Conservation (phyloP, 2,329 filamentous ascomycete species). For the Fusarium albosuccineum region DNA sequence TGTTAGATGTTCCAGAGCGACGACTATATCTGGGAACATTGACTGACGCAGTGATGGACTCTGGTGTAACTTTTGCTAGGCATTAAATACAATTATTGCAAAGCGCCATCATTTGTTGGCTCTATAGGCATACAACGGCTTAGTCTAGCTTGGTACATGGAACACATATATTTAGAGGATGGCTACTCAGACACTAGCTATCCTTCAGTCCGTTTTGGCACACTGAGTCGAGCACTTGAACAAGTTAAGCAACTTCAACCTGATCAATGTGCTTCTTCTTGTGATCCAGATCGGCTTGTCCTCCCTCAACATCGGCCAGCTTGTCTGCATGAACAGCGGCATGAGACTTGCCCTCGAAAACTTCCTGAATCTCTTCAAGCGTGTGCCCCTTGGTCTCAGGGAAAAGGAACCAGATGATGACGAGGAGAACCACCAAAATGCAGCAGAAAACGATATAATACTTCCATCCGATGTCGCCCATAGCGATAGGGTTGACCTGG, state of each 20-base stretch:
- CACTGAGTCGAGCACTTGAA: too few relatives aligned
- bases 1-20: too few relatives aligned
- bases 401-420: constrained; percentile 54
- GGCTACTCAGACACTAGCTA: too few relatives aligned
- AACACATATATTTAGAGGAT: too few relatives aligned
- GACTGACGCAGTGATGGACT: too few relatives aligned
- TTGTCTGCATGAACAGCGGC: constrained; percentile 9
- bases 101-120: too few relatives aligned
- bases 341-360: constrained; percentile 45
- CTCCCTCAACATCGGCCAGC: constrained; percentile 27
- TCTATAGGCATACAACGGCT: too few relatives aligned
- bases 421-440: constrained; percentile 49
- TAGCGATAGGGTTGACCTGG: constrained; percentile 57
- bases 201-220: too few relatives aligned
- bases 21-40: too few relatives aligned
- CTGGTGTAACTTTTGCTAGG: too few relatives aligned
- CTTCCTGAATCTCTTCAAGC: constrained; percentile 48
- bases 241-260: constrained; percentile 27
- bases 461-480: constrained; percentile 54
- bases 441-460: constrained; percentile 57
- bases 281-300: constrained; percentile 1
- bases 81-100: too few relatives aligned
- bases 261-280: constrained; percentile 35
- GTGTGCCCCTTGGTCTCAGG: constrained; percentile 50
- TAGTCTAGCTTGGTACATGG: too few relatives aligned